Conservation (phyloP, 345 rosid species). For the Hirschfeldia incana region DNA sequence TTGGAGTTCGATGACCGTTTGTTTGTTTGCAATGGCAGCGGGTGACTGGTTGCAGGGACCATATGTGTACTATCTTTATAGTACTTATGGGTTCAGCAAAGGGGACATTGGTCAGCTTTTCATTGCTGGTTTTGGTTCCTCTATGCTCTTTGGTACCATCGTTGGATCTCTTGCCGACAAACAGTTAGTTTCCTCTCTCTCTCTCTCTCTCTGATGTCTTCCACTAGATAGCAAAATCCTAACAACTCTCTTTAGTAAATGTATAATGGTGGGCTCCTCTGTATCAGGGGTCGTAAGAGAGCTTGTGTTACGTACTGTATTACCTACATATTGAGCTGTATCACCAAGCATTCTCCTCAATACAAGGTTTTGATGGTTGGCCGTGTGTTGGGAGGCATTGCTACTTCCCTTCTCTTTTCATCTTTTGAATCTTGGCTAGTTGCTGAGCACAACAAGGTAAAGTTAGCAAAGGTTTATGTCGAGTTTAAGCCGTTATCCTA, state of each 20-base stretch:
- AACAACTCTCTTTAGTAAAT: too few species aligned
- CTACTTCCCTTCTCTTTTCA: slow-evolving; percentile 91
- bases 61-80: slow-evolving; percentile 90
- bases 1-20: too few species aligned
- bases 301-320: slow-evolving; percentile 91
- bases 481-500: background rate
- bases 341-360: slow-evolving; percentile 95
- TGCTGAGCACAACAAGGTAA: slow-evolving; percentile 95
- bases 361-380: slow-evolving; percentile 94
- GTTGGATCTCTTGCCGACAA: slow-evolving; percentile 98
- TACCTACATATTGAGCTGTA: slow-evolving; percentile 88
- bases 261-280: slow-evolving; percentile 5
- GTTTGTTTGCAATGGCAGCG: too few species aligned
- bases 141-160: slow-evolving; percentile 97
- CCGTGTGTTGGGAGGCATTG: slow-evolving; percentile 95
- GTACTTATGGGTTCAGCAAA: slow-evolving; percentile 78
- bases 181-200: slow-evolving; percentile 55
- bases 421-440: slow-evolving; percentile 99
- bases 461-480: slow-evolving; percentile 9
- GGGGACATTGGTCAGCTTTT: slow-evolving; percentile 97
- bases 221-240: too few species aligned
- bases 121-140: slow-evolving; percentile 99
- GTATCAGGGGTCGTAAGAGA: slow-evolving; percentile 89
- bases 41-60: slow-evolving; percentile 99
- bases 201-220: slow-evolving; percentile 6